phyloP scores from a whole-genome alignment of 2,329 filamentous ascomycete species.

The Aspergillus awamori region DNA sequence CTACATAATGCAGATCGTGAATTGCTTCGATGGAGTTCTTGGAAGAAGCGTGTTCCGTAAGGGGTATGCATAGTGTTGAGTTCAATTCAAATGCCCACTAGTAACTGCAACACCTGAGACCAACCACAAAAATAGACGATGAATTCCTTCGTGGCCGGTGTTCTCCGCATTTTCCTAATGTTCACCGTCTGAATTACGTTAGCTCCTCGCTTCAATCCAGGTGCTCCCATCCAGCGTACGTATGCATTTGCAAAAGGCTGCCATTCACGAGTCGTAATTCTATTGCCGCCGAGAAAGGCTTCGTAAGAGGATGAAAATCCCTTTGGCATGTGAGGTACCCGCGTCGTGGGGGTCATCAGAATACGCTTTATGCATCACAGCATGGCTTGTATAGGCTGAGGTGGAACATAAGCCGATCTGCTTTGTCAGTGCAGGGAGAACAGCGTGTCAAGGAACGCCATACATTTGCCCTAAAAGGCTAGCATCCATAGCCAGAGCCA shows the following conservation, averaged over 20 bases:
- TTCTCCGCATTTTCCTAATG: neutral
- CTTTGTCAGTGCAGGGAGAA: neutral
- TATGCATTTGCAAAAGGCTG: neutral
- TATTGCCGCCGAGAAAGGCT: neutral
- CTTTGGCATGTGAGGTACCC: slow-evolving; percentile 1
- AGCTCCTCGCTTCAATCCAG: neutral
- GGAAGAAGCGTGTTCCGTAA: neutral
- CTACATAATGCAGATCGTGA: slow-evolving; percentile 5
- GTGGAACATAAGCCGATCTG: neutral
- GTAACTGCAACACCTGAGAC: neutral
- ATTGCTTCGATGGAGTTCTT: neutral
- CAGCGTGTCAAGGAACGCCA: neutral
- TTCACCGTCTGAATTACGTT: neutral
- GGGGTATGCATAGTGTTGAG: neutral
- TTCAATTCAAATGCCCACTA: neutral
- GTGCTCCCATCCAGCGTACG: neutral
- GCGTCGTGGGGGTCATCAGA: neutral
- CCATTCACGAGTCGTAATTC: neutral
- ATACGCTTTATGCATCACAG: neutral
- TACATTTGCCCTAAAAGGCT: neutral
- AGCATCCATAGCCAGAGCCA: neutral
- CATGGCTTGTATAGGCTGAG: neutral
- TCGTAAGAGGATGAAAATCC: slow-evolving; percentile 1
- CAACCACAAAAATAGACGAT: neutral
- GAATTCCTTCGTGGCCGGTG: neutral